Conservation (phyloP, 192 early-diverging fungal genomes). For the Umbelopsis sp. region DNA sequence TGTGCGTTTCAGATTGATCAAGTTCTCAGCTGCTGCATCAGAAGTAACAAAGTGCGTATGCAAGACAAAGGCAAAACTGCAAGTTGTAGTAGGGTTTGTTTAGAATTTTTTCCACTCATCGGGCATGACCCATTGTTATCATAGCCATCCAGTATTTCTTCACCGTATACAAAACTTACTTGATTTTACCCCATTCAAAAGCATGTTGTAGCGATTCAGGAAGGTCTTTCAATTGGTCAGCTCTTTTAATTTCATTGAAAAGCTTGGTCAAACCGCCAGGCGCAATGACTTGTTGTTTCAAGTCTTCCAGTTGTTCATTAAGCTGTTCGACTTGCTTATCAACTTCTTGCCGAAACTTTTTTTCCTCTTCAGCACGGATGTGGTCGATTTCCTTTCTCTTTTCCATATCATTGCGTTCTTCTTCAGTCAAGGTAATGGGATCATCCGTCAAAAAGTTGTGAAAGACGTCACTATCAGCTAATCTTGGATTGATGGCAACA, state of each 20-base stretch:
- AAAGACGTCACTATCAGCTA: constrained; percentile 37
- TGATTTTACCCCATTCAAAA: constrained; percentile 60
- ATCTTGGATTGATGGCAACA: constrained; percentile 30
- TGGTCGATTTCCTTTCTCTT: constrained; percentile 42
- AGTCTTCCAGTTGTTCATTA: constrained; percentile 44
- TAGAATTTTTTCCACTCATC: no score
- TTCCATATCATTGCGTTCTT: constrained; percentile 40
- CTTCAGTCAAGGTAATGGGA: constrained; percentile 33
- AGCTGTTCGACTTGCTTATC: constrained; percentile 46
- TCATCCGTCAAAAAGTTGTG: constrained; percentile 43
- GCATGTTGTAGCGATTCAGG: constrained; percentile 43
- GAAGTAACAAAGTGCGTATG: constrained; percentile 57
- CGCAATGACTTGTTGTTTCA: constrained; percentile 48
- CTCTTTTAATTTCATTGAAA: constrained; percentile 32
- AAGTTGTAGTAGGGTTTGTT: neutral
- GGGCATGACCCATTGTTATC: no score
- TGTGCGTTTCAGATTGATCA: constrained; percentile 54
- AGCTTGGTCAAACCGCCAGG: constrained; percentile 42
- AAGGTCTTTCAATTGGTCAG: constrained; percentile 39
- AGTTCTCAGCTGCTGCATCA: constrained; percentile 47
- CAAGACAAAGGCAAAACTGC: constrained; percentile 54
- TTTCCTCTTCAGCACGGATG: constrained; percentile 41
- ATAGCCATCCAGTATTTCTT: neutral
- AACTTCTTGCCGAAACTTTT: constrained; percentile 46
- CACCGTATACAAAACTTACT: constrained; percentile 23